These are phyloP conservation scores for Penicillium sp. DNA, from an alignment of 2,329 filamentous ascomycete genomes.

Conservation along the genomic window DNA sequence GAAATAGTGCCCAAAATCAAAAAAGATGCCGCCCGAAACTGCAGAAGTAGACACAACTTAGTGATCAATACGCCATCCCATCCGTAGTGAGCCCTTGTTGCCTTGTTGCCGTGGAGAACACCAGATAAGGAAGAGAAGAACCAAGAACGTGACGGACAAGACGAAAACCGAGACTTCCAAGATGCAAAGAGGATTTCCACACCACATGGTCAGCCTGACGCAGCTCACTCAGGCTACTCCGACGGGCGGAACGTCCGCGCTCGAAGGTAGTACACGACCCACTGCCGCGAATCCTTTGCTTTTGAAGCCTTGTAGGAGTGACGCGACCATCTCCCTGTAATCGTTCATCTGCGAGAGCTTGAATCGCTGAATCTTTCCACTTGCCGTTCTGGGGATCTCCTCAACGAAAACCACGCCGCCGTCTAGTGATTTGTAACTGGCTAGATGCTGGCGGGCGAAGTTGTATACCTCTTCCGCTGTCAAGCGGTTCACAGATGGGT, in stretches of 20 bases:
- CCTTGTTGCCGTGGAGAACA: too few species aligned
- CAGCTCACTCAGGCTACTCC: slow-evolving; percentile 24
- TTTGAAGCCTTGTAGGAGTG: slow-evolving; percentile 28
- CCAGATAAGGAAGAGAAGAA: too few species aligned
- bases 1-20: not conserved
- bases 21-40: not conserved
- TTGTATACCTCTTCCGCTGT: slow-evolving; percentile 47
- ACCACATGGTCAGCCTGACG: slow-evolving; percentile 13
- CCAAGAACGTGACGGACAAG: not conserved
- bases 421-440: slow-evolving; percentile 52
- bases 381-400: slow-evolving; percentile 52
- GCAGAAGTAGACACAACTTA: not conserved
- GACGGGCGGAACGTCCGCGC: slow-evolving; percentile 18
- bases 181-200: not conserved
- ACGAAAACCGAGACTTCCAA: not conserved
- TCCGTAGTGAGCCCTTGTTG: too few species aligned
- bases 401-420: slow-evolving; percentile 53
- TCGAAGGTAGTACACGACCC: slow-evolving; percentile 10
- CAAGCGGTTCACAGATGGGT: slow-evolving; percentile 25
- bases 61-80: not conserved
- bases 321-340: slow-evolving; percentile 41
- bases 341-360: slow-evolving; percentile 43
- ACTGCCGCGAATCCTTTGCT: not conserved
- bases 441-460: slow-evolving; percentile 44
- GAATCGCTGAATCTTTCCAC: slow-evolving; percentile 53